Conservation (phyloP, 2,329 filamentous ascomycete genomes). For the Polychaeton citri region DNA sequence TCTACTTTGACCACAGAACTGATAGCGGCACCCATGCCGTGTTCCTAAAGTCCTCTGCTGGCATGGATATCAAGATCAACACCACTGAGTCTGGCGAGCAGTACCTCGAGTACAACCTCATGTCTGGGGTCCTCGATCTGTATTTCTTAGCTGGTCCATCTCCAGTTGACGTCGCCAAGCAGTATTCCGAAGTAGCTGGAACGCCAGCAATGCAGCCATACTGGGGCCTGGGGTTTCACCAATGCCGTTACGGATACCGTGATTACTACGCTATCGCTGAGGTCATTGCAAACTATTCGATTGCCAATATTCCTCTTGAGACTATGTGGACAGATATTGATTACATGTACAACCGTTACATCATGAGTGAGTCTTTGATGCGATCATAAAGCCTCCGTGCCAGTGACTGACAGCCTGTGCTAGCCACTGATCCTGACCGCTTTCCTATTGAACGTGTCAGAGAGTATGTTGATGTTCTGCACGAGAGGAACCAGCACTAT, state of each 20-base stretch:
- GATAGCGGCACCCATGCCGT: not conserved
- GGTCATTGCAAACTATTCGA: constrained; percentile 50
- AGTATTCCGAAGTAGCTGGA: constrained; percentile 1
- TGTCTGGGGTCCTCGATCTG: constrained; percentile 3
- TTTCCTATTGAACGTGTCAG: constrained; percentile 48
- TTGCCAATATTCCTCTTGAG: constrained; percentile 49
- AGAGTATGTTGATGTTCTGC: constrained; percentile 48
- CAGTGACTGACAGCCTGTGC: too few species aligned
- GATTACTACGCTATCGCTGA: constrained; percentile 50
- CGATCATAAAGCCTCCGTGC: too few species aligned
- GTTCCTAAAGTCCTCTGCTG: constrained; percentile 3
- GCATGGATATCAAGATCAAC: constrained; percentile 5
- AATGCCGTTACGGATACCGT: constrained; percentile 29
- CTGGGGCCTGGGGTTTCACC: constrained; percentile 3
- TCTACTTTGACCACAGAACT: constrained; percentile 61
- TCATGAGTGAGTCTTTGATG: constrained; percentile 47
- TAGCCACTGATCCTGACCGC: constrained; percentile 47
- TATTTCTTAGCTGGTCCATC: constrained; percentile 6
- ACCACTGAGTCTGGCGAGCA: constrained; percentile 4
- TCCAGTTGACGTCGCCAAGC: constrained; percentile 3
- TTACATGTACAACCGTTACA: constrained; percentile 26
- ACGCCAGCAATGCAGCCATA: constrained; percentile 1
- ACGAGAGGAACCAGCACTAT: constrained; percentile 7
- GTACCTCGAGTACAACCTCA: constrained; percentile 2
- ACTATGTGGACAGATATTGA: constrained; percentile 43